phyloP scores from a whole-genome alignment of 225 moss, liverwort and hornwort genomes.

The Pseudisothecium myosuroides region DNA sequence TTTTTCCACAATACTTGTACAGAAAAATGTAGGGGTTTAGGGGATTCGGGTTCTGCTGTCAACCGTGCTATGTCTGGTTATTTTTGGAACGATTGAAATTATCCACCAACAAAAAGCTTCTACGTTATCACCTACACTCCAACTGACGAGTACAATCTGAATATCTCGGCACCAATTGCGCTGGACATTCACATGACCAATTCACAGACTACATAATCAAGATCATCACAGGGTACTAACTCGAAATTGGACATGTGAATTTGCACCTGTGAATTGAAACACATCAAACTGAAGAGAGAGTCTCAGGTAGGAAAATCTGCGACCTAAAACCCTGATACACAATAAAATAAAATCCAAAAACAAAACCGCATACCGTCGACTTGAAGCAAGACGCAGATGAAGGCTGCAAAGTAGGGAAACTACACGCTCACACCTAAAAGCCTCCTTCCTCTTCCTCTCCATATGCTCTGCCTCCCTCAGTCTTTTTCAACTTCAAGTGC shows the following conservation, averaged over 20 bases:
- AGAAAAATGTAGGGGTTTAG: not conserved
- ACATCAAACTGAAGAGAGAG: not conserved
- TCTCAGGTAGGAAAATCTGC: not conserved
- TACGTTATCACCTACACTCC: not conserved
- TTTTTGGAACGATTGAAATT: not conserved
- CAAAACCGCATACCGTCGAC: not conserved
- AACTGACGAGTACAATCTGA: not conserved
- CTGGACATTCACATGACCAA: no score
- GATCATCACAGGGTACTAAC: not conserved
- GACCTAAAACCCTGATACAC: not conserved
- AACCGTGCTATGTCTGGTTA: not conserved
- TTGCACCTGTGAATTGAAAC: not conserved
- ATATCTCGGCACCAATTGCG: not conserved
- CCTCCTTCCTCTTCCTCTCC: not conserved
- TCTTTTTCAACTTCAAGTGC: not conserved
- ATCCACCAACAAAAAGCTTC: not conserved
- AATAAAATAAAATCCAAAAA: not conserved
- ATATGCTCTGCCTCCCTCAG: not conserved
- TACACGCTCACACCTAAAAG: not conserved
- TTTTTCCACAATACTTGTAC: not conserved
- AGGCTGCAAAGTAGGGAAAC: not conserved
- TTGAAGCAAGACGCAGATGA: not conserved
- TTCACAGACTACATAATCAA: not conserved
- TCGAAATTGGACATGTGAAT: not conserved
- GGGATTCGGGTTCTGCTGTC: not conserved